Evolutionary conservation across 2,329 filamentous ascomycete species (phyloP).

Genomic region (Pleochaeta shiraiana): DNA sequence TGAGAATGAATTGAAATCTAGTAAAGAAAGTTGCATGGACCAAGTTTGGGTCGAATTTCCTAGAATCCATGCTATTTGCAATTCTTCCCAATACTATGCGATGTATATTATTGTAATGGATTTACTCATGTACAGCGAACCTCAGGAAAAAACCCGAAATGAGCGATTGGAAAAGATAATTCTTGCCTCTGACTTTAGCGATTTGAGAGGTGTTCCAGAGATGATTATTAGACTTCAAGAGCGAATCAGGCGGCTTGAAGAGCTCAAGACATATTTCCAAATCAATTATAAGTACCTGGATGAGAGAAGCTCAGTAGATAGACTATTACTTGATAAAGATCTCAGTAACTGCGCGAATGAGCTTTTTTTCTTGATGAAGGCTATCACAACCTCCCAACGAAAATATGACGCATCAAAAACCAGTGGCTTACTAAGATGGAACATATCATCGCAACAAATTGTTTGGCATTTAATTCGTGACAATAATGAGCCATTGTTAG

Average conservation of each 20-base stretch:
- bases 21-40: slow-evolving; percentile 67
- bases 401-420: slow-evolving; percentile 58
- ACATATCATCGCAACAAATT: slow-evolving; percentile 82
- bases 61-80: slow-evolving; percentile 80
- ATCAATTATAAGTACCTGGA: slow-evolving; percentile 76
- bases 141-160: slow-evolving; percentile 87
- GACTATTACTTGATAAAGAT: slow-evolving; percentile 73
- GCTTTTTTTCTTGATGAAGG: slow-evolving; percentile 99
- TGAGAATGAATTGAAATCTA: slow-evolving; percentile 26
- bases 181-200: slow-evolving; percentile 95
- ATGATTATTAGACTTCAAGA: slow-evolving; percentile 85
- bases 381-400: slow-evolving; percentile 87
- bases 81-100: slow-evolving; percentile 92
- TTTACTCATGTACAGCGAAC: slow-evolving; percentile 87
- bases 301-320: slow-evolving; percentile 76
- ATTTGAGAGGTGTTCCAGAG: slow-evolving; percentile 77
- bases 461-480: slow-evolving; percentile 93
- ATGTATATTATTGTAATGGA: slow-evolving; percentile 97
- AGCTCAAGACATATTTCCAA: slow-evolving; percentile 94
- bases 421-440: slow-evolving; percentile 71
- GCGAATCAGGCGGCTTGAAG: slow-evolving; percentile 78
- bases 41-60: slow-evolving; percentile 96
- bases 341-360: slow-evolving; percentile 83
- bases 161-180: slow-evolving; percentile 97
- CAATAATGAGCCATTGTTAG: slow-evolving; percentile 67